Percentiles rank a stretch among this genome's conserved stretches.
Evolutionary conservation across 805 yeast species (phyloP).

Genomic region (Lipomyces sp.): DNA sequence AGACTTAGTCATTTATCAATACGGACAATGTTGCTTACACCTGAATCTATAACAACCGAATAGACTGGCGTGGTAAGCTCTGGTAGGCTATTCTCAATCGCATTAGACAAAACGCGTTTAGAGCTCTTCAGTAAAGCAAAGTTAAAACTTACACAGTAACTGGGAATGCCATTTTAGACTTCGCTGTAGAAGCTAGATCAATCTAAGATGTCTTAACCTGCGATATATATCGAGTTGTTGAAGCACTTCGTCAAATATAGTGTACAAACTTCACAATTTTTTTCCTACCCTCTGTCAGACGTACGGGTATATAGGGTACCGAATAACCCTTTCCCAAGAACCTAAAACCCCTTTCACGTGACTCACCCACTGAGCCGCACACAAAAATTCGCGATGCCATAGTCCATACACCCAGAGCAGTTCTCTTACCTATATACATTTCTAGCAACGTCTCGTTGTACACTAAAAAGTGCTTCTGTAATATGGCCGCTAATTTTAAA

Average conservation of each 20-base stretch:
- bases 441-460: not conserved
- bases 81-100: slow-evolving; percentile 26
- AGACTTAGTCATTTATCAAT: slow-evolving; percentile 28
- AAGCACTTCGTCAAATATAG: not conserved
- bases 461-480: not conserved
- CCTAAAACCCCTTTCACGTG: slow-evolving; percentile 1
- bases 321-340: not conserved
- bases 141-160: slow-evolving; percentile 32
- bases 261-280: not conserved
- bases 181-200: not conserved
- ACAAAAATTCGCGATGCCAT: not conserved
- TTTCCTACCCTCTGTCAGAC: not conserved
- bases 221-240: not conserved
- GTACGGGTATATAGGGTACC: not conserved
- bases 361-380: not conserved
- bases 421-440: not conserved
- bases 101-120: slow-evolving; percentile 9
- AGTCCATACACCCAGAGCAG: not conserved
- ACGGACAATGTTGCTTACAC: slow-evolving; percentile 23
- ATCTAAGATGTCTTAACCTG: not conserved
- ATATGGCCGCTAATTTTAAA: not conserved
- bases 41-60: slow-evolving; percentile 36
- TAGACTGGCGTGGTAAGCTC: slow-evolving; percentile 34
- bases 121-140: not conserved
- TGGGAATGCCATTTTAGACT: slow-evolving; percentile 30